phyloP scores from a whole-genome alignment of 345 rosid species.

The Ceriops decandra region DNA sequence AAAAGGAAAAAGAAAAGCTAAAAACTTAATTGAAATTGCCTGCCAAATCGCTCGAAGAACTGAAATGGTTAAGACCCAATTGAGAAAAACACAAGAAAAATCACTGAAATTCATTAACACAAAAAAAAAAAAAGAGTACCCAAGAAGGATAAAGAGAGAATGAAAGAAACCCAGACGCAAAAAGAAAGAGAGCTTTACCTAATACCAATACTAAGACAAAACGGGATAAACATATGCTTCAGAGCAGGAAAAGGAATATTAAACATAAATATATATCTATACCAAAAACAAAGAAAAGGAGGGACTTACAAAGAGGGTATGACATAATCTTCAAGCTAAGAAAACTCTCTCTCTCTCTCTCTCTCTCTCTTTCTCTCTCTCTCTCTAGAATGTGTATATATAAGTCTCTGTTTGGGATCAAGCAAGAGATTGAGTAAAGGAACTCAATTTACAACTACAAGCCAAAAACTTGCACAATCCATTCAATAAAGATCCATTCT shows the following conservation, averaged over 20 bases:
- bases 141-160: conserved; percentile 16
- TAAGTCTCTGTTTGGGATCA: conserved; percentile 18
- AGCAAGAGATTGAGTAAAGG: conserved; percentile 54
- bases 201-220: conserved; percentile 17
- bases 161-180: conserved; percentile 26
- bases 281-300: conserved; percentile 15
- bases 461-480: conserved; percentile 1
- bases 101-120: conserved; percentile 7
- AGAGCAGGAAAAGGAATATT: conserved; percentile 4
- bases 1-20: neutral
- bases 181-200: conserved; percentile 30
- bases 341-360: conserved; percentile 19
- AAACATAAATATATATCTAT: neutral
- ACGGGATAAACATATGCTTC: conserved; percentile 6
- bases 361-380: conserved; percentile 9
- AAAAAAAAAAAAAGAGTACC: conserved; percentile 6
- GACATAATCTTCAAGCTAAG: conserved; percentile 52
- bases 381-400: neutral
- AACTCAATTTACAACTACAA: conserved; percentile 17
- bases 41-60: conserved; percentile 1
- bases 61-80: conserved; percentile 25
- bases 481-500: neutral
- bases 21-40: neutral
- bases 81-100: conserved; percentile 18
- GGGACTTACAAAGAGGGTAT: conserved; percentile 68